Base-by-base conservation (phyloP, 768 basidiomycete genomes). In the Tephrocybe sp. region DNA sequence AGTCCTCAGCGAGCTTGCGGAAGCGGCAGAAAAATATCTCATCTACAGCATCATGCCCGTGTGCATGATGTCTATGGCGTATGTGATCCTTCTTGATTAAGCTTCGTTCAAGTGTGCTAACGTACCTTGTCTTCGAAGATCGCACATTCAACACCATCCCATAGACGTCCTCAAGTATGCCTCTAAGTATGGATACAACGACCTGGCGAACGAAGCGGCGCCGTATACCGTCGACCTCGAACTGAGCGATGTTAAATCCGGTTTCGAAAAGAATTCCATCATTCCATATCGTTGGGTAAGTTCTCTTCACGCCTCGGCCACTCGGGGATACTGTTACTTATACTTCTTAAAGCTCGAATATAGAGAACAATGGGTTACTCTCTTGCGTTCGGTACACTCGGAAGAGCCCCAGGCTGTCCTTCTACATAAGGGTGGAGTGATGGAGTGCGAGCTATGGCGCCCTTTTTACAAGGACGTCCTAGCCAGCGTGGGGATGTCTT, bases 21-120 rank as follows among this genome's bases (percentile, higher is more conserved):
- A 50, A 18, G 53, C 49, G 15, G 53, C 38, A 9, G 53, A 54
- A 34, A 54, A 51, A 37, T 54, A 54, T 18, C 44, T 34, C 3
- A 18, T 54, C 2, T 46, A 36, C 44, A 31, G 30, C 24, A 48
- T 48, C 2, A 47, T 51, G 31, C 26, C 44, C 4, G 39, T 54
- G n/a, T 54, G 53, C 35, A 47, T 37, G 49, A n/a, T 50, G 9
- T 30, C 24, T 4, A 51, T 54, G 53, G 37, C 15, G 53, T 54
- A 31, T 21, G 41, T 37, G 9, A 6, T 9, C 24, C n/a, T 15
- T 27, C 8, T 13, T 35, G 7, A 6, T 12, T 28, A 9, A 9
- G 15, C 5, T 18, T 27, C 21, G 12, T 16, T 27, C 24, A 13
- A 8, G 44, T 19, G n/a, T 30, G 12, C 12, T 7, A 30, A 30